Evolutionary conservation across 2,329 filamentous ascomycete genomes (phyloP).

Genomic region (Furcasterigmium sp.): DNA sequence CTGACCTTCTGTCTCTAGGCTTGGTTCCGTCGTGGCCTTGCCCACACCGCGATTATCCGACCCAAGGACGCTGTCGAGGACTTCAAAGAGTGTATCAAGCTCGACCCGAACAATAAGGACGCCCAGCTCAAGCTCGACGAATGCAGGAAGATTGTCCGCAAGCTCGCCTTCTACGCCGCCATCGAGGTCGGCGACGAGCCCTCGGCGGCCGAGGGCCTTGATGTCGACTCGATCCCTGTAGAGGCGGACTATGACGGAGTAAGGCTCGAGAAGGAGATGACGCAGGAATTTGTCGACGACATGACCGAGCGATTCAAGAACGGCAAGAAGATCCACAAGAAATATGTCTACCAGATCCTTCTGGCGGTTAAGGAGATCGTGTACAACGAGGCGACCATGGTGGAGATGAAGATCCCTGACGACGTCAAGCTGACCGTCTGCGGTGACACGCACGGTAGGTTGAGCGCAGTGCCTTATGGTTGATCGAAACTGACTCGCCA

Average conservation of each 20-base stretch:
- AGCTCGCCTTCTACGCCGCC: conserved; percentile 87
- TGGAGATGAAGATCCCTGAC: conserved; percentile 77
- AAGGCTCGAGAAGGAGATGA: conserved; percentile 76
- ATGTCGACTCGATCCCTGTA: conserved; percentile 78
- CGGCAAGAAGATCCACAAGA: conserved; percentile 90
- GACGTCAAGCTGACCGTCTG: conserved; percentile 85
- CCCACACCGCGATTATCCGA: conserved; percentile 84
- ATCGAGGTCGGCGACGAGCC: conserved; percentile 92
- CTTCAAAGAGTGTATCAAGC: conserved; percentile 84
- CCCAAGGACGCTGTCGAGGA: conserved; percentile 86
- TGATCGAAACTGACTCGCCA: too few species aligned
- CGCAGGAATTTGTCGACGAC: conserved; percentile 92
- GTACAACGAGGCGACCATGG: conserved; percentile 93
- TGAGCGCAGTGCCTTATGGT: too few species aligned
- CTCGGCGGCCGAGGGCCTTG: conserved; percentile 84
- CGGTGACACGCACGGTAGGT: conserved; percentile 88
- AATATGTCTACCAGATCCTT: conserved; percentile 97
- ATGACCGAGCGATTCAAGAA: conserved; percentile 96
- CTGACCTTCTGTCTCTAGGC: conserved; percentile 49
- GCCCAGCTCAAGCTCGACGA: conserved; percentile 87
- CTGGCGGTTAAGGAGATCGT: conserved; percentile 84
- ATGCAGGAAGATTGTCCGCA: conserved; percentile 90
- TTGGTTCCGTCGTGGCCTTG: conserved; percentile 88
- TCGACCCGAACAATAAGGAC: conserved; percentile 84
- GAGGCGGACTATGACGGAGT: conserved; percentile 84